These are phyloP conservation scores for Syzygium aromaticum DNA, from an alignment of 345 rosid species.

Conservation along the genomic window DNA sequence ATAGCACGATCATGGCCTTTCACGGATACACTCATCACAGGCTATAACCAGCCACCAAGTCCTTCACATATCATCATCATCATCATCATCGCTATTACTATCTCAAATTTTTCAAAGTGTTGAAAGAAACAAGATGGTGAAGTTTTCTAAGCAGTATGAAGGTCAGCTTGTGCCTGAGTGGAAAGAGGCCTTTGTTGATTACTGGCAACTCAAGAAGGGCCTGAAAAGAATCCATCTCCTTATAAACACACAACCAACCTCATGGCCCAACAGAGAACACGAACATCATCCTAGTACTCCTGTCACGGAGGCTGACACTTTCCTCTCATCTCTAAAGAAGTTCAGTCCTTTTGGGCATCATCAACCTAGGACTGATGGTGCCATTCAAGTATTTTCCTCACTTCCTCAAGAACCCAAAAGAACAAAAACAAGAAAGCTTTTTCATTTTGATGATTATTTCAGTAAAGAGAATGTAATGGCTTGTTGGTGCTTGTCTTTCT, in stretches of 20 bases:
- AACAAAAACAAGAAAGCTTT: neutral
- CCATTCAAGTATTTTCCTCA: conserved; percentile 51
- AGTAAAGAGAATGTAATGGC: neutral
- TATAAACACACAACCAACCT: neutral
- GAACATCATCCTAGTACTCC: neutral
- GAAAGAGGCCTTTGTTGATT: conserved; percentile 98
- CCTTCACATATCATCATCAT: conserved; percentile 1
- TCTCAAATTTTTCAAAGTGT: neutral
- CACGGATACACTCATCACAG: neutral
- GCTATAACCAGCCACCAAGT: neutral
- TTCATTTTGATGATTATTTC: neutral
- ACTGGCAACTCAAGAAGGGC: conserved; percentile 81
- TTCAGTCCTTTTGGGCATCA: conserved; percentile 23
- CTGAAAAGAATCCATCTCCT: conserved; percentile 47
- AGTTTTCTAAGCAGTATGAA: conserved; percentile 81
- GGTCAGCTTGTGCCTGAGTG: conserved; percentile 97
- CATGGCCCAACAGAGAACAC: neutral
- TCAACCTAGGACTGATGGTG: conserved; percentile 31
- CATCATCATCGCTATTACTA: neutral
- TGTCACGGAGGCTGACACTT: neutral
- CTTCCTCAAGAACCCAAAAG: neutral
- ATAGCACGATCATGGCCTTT: conserved; percentile 21
- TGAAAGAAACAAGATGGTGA: conserved; percentile 45
- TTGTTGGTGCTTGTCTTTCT: neutral
- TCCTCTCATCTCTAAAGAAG: conserved; percentile 42